phyloP scores from a whole-genome alignment of 2,329 filamentous ascomycete genomes.

The Penicillium olsonii region DNA sequence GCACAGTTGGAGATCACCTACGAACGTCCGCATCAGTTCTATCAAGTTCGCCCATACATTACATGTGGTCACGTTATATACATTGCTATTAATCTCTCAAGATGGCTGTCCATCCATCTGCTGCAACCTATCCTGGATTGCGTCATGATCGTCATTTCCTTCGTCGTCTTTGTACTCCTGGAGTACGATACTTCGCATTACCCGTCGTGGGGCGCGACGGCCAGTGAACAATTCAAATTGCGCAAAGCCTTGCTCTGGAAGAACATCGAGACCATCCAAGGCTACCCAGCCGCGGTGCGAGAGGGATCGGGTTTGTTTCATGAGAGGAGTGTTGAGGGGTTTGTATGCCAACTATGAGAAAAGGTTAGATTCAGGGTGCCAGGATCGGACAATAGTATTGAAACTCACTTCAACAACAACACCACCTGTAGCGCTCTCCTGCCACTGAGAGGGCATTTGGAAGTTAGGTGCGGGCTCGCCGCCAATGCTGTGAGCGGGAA shows the following conservation, averaged over 20 bases:
- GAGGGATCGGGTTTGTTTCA: slow-evolving; percentile 38
- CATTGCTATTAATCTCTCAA: slow-evolving; percentile 15
- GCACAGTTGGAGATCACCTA: too few relatives aligned
- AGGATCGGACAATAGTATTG: not conserved
- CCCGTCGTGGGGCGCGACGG: slow-evolving; percentile 38
- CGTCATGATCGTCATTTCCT: slow-evolving; percentile 32
- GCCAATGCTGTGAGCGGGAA: slow-evolving; percentile 40
- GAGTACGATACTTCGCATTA: slow-evolving; percentile 40
- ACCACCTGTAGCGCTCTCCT: slow-evolving; percentile 42
- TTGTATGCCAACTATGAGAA: slow-evolving; percentile 41
- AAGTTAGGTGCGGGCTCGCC: slow-evolving; percentile 39
- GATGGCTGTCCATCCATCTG: slow-evolving; percentile 35
- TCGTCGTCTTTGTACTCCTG: slow-evolving; percentile 39
- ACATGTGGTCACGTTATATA: not conserved
- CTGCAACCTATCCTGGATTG: slow-evolving; percentile 32
- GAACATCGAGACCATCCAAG: slow-evolving; percentile 41
- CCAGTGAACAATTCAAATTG: slow-evolving; percentile 44
- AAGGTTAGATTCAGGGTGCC: not conserved
- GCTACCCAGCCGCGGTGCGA: slow-evolving; percentile 43
- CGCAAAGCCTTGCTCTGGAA: slow-evolving; percentile 43
- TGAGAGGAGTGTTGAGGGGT: slow-evolving; percentile 40
- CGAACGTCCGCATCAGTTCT: too few relatives aligned
- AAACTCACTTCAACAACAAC: slow-evolving; percentile 43
- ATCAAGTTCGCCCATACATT: not conserved
- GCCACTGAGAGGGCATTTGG: slow-evolving; percentile 38